Base-by-base conservation (phyloP, 768 basidiomycete genomes). In the Tricholoma saponaceum region DNA sequence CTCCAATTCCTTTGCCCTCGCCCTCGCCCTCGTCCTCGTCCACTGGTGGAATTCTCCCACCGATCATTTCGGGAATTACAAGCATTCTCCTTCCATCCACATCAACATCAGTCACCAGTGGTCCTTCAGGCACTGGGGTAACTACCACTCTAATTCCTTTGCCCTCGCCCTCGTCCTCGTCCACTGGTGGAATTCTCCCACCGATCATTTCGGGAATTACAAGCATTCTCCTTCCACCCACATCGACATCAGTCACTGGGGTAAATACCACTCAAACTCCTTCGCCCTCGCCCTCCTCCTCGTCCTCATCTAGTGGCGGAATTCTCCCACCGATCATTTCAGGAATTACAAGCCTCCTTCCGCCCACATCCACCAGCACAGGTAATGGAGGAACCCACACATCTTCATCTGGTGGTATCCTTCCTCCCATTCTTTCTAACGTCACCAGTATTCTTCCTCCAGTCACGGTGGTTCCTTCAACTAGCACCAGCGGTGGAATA, bases 31-130 rank as follows among this genome's bases (percentile, higher is more conserved):
- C 35, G 33, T 20, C 55, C 50, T n/a, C 22, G 51, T 37, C 41
- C 25, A 52, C 32, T 37, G 56, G 56, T 20, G 39, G 52, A 13
- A n/a, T 55, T 20, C 2, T 57, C 5, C 32, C 51, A 23, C 12
- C 49, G 9, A 22, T 54, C 22, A 5, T 57, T 20, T 22, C 47
- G 28, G 54, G 54, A 18, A 12, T 60, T 4, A 60, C 59, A 0
- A 60, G 55, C 46, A n/a, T n/a, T n/a, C 32, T 59, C 23, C n/a
- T 66, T 2, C 32, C 55, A 6, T 47, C 61, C 18, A 28, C 52
- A 2, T 16, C 46, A 7, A 32, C 23, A n/a, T n/a, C n/a, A n/a
- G n/a, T 30, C 30, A 30, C 0, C 4, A 16, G 35, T 25, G 10
- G 13, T 6, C 20, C 33, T 52, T 23, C 51, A 22, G 33, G 6